These are phyloP conservation scores for Saccharomyces mikatae DNA, from an alignment of 805 yeast species.

Conservation along the genomic window DNA sequence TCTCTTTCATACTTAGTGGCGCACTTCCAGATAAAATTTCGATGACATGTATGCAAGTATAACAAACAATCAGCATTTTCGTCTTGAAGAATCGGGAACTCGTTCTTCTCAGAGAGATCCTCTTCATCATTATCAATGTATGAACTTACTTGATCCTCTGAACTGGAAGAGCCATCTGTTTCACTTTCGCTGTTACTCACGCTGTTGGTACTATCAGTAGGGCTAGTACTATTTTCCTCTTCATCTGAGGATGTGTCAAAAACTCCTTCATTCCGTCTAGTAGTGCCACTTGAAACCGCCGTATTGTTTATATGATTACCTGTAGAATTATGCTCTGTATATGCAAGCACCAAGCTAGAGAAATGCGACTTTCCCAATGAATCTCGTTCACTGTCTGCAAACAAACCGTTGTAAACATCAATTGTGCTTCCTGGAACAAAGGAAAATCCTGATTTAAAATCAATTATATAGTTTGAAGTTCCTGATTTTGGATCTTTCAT, in stretches of 20 bases:
- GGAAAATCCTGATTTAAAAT: conserved; percentile 18
- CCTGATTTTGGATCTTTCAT: conserved; percentile 15
- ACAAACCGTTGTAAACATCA: conserved; percentile 12
- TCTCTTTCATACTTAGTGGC: conserved; percentile 37
- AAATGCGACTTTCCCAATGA: conserved; percentile 3
- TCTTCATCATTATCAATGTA: not conserved
- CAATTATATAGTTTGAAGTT: conserved; percentile 28
- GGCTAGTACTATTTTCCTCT: not conserved
- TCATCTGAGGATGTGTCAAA: not conserved
- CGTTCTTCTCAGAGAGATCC: not conserved
- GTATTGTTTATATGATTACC: not conserved
- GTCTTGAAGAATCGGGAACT: not conserved
- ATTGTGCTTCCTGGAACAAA: conserved; percentile 9
- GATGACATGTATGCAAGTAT: conserved; percentile 27
- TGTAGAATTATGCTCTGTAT: not conserved
- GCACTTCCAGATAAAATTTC: conserved; percentile 36
- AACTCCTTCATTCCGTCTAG: not conserved
- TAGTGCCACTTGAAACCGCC: not conserved
- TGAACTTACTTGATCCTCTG: not conserved
- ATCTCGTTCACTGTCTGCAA: conserved; percentile 9
- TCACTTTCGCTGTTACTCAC: not conserved
- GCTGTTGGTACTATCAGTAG: not conserved
- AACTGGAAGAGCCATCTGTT: not conserved
- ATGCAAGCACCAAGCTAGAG: not conserved
- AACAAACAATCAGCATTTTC: conserved; percentile 26